A percentile compares a stretch with the other conserved stretches of the same genome.
These are phyloP conservation scores for Brassica balearica DNA, from an alignment of 441 rosid genomes.

Conservation along the genomic window DNA sequence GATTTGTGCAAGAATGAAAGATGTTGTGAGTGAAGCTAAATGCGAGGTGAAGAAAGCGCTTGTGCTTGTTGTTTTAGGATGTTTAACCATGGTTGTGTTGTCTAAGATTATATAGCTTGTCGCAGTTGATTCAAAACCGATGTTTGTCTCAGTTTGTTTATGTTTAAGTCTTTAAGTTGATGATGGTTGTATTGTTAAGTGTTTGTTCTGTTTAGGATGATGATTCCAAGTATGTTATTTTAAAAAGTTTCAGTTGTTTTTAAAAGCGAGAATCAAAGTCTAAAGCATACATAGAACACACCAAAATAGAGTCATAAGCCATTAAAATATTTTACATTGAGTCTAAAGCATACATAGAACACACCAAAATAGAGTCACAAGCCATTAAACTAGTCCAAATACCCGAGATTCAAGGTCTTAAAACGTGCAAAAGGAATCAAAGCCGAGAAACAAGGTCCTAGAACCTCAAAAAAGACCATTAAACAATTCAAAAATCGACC, in stretches of 20 bases:
- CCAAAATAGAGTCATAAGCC: no score
- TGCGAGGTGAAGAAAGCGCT: background rate
- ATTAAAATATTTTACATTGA: background rate
- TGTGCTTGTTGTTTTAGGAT: background rate
- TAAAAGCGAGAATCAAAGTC: no score
- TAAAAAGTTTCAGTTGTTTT: no score
- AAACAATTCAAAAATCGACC: background rate
- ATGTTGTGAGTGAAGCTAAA: background rate
- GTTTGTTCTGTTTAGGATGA: background rate
- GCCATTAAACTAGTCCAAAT: no score
- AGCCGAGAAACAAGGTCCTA: background rate
- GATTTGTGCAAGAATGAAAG: background rate
- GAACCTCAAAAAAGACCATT: background rate
- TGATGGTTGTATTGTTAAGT: background rate
- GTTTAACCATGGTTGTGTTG: background rate
- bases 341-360: no score
- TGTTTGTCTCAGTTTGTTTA: background rate
- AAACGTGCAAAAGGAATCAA: background rate
- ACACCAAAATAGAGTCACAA: no score
- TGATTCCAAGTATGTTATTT: background rate
- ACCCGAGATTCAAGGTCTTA: background rate
- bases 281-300: no score
- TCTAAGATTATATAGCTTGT: background rate
- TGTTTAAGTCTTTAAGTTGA: background rate
- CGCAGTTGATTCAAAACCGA: no score